These are phyloP conservation scores for Penicillium palitans DNA, from an alignment of 2,329 filamentous ascomycete genomes.

Conservation along the genomic window DNA sequence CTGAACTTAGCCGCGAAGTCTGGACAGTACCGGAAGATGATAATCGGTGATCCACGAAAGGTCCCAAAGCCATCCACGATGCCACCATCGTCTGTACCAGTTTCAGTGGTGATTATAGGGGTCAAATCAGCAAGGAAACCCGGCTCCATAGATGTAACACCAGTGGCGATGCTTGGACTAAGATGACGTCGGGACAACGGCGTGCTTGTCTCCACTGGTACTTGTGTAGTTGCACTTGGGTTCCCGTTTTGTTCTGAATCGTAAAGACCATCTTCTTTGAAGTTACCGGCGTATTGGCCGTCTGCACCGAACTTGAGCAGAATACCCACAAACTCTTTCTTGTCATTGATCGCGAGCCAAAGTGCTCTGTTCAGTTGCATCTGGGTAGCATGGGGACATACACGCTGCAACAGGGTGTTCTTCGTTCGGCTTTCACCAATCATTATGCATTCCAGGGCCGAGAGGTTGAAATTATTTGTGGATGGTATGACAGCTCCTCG, in stretches of 20 bases:
- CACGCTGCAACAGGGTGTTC: background rate
- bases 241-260: background rate
- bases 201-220: background rate
- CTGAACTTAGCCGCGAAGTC: too few relatives aligned
- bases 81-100: too few relatives aligned
- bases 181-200: background rate
- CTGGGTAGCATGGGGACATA: background rate
- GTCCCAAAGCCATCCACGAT: too few relatives aligned
- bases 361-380: background rate
- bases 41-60: too few relatives aligned
- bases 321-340: background rate
- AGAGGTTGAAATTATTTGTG: background rate
- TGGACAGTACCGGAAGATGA: too few relatives aligned
- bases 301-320: background rate
- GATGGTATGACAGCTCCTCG: background rate
- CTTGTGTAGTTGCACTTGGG: background rate
- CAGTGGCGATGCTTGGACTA: background rate
- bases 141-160: background rate
- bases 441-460: background rate
- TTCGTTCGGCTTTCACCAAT: too few relatives aligned
- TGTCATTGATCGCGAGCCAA: background rate
- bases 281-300: background rate
- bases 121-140: too few relatives aligned
- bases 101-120: too few relatives aligned
- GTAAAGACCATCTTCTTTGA: background rate